Evolutionary conservation across 2,329 filamentous ascomycete genomes (phyloP).

Genomic region (Mollisia scopiformis): DNA sequence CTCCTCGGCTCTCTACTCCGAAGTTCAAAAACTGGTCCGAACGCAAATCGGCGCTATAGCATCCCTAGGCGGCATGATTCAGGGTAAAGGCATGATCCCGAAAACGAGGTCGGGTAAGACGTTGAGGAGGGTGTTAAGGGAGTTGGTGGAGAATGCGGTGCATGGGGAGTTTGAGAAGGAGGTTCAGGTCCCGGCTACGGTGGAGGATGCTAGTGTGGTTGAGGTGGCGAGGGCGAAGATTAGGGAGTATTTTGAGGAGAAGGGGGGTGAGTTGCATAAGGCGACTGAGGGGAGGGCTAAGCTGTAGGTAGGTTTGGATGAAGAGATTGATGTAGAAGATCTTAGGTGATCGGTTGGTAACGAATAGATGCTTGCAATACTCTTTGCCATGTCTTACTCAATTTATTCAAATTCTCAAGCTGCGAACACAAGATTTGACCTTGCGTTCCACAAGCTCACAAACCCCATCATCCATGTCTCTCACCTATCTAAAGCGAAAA

Average conservation of each 20-base stretch:
- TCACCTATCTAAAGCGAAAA: too few species aligned
- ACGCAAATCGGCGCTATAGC: conserved; percentile 87
- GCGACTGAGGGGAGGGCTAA: conserved; percentile 46
- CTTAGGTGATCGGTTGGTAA: not conserved
- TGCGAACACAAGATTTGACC: too few species aligned
- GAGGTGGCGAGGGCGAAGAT: conserved; percentile 73
- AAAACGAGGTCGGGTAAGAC: conserved; percentile 95
- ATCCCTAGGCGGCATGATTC: conserved; percentile 81
- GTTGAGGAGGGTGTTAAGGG: conserved; percentile 76
- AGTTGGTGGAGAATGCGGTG: conserved; percentile 82
- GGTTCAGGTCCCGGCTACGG: conserved; percentile 78
- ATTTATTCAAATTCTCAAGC: too few species aligned
- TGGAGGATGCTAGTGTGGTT: conserved; percentile 79
- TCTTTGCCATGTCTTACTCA: not conserved
- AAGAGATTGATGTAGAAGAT: not conserved
- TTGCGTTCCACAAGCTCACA: too few species aligned
- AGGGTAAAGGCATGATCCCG: conserved; percentile 84
- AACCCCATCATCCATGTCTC: too few species aligned
- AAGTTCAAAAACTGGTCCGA: conserved; percentile 75
- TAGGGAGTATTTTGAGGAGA: conserved; percentile 71
- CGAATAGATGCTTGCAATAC: not conserved
- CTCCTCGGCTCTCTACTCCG: conserved; percentile 48
- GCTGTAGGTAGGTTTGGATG: conserved; percentile 40
- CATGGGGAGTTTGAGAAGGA: conserved; percentile 72
- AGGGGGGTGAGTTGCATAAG: conserved; percentile 30